Base-by-base conservation (phyloP, 495 filamentous ascomycete genomes). In the Cryomyces minteri region DNA sequence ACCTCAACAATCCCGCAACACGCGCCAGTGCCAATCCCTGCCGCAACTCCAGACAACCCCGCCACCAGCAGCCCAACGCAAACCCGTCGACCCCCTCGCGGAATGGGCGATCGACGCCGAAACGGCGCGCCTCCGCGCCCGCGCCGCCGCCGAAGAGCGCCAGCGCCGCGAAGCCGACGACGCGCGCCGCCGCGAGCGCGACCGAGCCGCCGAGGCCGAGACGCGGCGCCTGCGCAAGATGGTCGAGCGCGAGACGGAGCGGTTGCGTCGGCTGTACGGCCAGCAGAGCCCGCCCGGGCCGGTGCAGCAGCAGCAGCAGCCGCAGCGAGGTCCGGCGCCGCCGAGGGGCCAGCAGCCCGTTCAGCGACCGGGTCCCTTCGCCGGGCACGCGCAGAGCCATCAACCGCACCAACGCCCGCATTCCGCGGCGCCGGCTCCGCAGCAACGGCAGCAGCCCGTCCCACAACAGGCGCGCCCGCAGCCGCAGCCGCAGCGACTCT, bases 171-270 rank as follows among this genome's bases (percentile, higher is more conserved):
- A 51, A 11, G 41, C 2, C 4, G 46, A 32, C 6, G 32, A 44
- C 25, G 25, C 28, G 5, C 42, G 40, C 6, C 37, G 53, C 45
- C 67, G 67, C 51, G 71, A 76, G 47, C 67, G 68, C 14, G 67
- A 70, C 52, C 64, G 62, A 49, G 58, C 58, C 37, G 77, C 76
- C 12, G 59, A 65, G 28, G 71, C 68, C 43, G 84, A 85, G 62
- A 70, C 77, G 47, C 72, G 73, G 47, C 76, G 77, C 41, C 80
- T 80, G 40, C 77, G 79, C 61, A 76, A 72, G 55, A 80, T 88
- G 67, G 69, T 92, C 1, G 80, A 83, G 25, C 75, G 76, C 46
- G 90, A 96, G 61, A 96, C 90, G 0, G 82, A 88, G 54, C 69
- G 88, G 4, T 60, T 98, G 7, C 70, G 77, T 39, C 72, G 72